These are phyloP conservation scores for Coelastrella sp. DNA, from an alignment of 139 green algal genomes.

Conservation along the genomic window DNA sequence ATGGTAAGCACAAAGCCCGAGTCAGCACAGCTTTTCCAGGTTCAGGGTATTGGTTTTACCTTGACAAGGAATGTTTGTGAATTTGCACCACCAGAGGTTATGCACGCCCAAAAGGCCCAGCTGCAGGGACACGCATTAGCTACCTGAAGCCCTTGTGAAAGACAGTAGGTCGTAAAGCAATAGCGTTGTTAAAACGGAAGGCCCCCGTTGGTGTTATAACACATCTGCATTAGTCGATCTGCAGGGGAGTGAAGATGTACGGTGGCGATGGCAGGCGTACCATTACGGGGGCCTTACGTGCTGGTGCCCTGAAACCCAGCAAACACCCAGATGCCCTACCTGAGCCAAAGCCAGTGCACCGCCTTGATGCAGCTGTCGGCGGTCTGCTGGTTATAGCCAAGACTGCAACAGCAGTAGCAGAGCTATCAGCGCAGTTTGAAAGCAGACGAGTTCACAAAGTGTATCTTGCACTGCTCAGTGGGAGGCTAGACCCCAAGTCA, in stretches of 20 bases:
- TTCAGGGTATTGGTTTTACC: background rate
- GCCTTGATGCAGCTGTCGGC: conserved; percentile 67
- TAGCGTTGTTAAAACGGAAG: background rate
- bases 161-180: background rate
- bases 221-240: background rate
- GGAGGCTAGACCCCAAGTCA: conserved; percentile 53
- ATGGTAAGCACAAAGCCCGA: background rate
- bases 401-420: conserved; percentile 53
- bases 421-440: conserved; percentile 56
- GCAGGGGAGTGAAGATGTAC: conserved; percentile 47
- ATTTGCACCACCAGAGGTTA: background rate
- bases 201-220: background rate
- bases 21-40: background rate
- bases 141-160: too few species aligned
- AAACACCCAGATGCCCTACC: conserved; percentile 24
- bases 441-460: conserved; percentile 56
- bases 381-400: conserved; percentile 75
- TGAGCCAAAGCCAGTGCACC: conserved; percentile 54
- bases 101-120: too few species aligned
- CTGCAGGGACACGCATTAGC: too few species aligned
- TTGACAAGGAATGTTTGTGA: background rate
- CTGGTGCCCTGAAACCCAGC: conserved; percentile 19
- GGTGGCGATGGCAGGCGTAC: conserved; percentile 17
- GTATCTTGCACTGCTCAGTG: conserved; percentile 66
- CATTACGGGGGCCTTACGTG: conserved; percentile 10